Conservation (phyloP, 768 basidiomycete species). For the Daedaleopsis sinensis region DNA sequence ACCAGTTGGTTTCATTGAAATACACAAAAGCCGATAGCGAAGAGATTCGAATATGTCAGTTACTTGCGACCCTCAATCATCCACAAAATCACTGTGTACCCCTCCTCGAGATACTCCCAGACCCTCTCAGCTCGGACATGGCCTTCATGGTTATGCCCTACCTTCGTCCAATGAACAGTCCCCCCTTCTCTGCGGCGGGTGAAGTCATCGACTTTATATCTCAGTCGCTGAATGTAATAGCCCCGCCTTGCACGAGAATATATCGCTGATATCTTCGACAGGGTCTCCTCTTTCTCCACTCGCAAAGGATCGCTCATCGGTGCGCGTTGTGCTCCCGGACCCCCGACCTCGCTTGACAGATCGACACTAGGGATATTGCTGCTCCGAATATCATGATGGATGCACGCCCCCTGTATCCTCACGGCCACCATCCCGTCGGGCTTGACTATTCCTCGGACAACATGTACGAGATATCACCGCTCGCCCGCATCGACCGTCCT, state of each 20-base stretch:
- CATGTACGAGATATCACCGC: constrained; percentile 30
- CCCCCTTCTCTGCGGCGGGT: neutral
- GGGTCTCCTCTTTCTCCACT: neutral
- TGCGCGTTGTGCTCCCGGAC: neutral
- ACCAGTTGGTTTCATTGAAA: constrained; percentile 19
- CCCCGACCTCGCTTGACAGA: no score
- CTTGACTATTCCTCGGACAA: constrained; percentile 36
- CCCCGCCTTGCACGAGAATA: neutral
- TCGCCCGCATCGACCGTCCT: constrained; percentile 34
- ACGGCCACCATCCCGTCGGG: constrained; percentile 28
- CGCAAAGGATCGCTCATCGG: neutral
- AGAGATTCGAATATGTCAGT: constrained; percentile 17
- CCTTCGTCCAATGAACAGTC: neutral
- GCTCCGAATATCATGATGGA: constrained; percentile 28
- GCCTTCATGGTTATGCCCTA: constrained; percentile 26
- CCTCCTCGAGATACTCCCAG: constrained; percentile 23
- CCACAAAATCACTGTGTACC: constrained; percentile 29
- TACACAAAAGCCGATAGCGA: neutral
- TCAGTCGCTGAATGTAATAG: neutral
- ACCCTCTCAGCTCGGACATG: constrained; percentile 10
- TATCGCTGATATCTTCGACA: neutral
- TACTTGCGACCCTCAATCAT: constrained; percentile 6
- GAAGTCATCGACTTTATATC: neutral
- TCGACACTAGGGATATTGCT: no score
- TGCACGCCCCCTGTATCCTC: constrained; percentile 17